Percentiles rank a stretch among this genome's conserved stretches.
Conservation (phyloP, 2,329 filamentous ascomycete species). For the Neopestalotiopsis sp. region DNA sequence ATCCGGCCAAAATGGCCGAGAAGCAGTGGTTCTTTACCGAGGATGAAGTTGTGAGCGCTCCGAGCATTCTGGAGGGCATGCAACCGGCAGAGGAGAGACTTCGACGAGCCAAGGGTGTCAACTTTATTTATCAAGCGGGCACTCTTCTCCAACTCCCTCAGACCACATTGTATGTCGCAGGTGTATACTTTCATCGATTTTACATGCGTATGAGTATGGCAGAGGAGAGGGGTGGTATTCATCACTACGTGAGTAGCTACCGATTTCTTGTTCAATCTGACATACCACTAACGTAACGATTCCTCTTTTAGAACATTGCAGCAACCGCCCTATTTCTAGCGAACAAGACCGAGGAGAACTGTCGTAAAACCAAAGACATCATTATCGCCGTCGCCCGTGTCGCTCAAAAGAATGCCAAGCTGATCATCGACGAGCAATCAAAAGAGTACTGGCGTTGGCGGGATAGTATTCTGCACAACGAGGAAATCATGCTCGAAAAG, state of each 20-base stretch:
- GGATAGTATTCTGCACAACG: conserved; percentile 89
- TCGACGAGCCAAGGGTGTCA: conserved; percentile 87
- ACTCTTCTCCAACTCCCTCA: conserved; percentile 92
- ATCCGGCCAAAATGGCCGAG: conserved; percentile 35
- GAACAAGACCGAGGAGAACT: conserved; percentile 97
- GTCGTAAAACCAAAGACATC: conserved; percentile 92
- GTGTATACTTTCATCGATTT: conserved; percentile 94
- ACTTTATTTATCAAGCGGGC: conserved; percentile 94
- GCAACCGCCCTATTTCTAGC: conserved; percentile 92
- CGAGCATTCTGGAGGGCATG: conserved; percentile 85
- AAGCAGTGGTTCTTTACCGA: conserved; percentile 90
- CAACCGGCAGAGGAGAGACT: conserved; percentile 77
- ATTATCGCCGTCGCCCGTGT: conserved; percentile 94
- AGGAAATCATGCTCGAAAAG: conserved; percentile 89
- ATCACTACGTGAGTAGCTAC: conserved; percentile 78
- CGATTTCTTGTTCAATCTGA: background rate
- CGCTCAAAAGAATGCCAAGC: conserved; percentile 89
- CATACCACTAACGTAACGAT: background rate
- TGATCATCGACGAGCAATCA: conserved; percentile 93
- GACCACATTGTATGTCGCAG: conserved; percentile 88
- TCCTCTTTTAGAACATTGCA: conserved; percentile 69
- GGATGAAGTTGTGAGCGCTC: conserved; percentile 81
- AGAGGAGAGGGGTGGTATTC: conserved; percentile 76
- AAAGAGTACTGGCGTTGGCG: conserved; percentile 99
- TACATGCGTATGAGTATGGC: conserved; percentile 90